A percentile compares a stretch with the other conserved stretches of the same genome.
Evolutionary conservation across 345 rosid genomes (phyloP).

Genomic region (Linum tenue): DNA sequence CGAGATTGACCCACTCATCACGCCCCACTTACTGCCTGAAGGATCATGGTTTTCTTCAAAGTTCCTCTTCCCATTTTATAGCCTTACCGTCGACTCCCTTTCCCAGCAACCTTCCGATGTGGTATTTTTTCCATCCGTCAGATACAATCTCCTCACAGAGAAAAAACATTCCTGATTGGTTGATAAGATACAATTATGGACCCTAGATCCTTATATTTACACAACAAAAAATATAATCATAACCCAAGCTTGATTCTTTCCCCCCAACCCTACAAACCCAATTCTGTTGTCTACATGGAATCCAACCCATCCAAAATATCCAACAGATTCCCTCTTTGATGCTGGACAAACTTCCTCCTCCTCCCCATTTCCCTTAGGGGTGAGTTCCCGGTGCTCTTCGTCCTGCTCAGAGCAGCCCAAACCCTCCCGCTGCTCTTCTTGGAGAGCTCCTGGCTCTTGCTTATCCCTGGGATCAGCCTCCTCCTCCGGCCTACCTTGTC

Average conservation of each 20-base stretch:
- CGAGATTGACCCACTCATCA: constrained; percentile 47
- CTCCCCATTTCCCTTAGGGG: constrained; percentile 21
- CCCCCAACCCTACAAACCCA: too few species aligned
- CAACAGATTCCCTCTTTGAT: constrained; percentile 8
- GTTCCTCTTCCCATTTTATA: fast-evolving
- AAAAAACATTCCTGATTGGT: too few species aligned
- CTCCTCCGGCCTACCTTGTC: constrained; percentile 33
- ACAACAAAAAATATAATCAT: too few species aligned
- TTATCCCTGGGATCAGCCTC: constrained; percentile 44
- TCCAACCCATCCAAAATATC: constrained; percentile 24
- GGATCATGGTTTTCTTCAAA: fast-evolving
- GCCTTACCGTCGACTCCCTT: neutral
- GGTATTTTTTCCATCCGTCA: constrained; percentile 15
- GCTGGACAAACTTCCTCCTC: constrained; percentile 1
- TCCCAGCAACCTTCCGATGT: constrained; percentile 14
- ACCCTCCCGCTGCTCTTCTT: constrained; percentile 25
- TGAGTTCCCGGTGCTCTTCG: constrained; percentile 65
- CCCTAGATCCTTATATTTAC: too few species aligned
- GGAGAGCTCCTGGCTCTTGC: constrained; percentile 76
- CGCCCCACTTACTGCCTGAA: constrained; percentile 50
- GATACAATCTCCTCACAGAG: too few species aligned
- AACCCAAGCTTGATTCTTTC: too few species aligned
- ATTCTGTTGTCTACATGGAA: too few species aligned
- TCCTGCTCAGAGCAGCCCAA: constrained; percentile 38
- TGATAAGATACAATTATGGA: too few species aligned